A percentile compares a stretch with the other conserved stretches of the same genome.
Evolutionary conservation across 2,329 filamentous ascomycete genomes (phyloP).

Genomic region (Botrytis elliptica): DNA sequence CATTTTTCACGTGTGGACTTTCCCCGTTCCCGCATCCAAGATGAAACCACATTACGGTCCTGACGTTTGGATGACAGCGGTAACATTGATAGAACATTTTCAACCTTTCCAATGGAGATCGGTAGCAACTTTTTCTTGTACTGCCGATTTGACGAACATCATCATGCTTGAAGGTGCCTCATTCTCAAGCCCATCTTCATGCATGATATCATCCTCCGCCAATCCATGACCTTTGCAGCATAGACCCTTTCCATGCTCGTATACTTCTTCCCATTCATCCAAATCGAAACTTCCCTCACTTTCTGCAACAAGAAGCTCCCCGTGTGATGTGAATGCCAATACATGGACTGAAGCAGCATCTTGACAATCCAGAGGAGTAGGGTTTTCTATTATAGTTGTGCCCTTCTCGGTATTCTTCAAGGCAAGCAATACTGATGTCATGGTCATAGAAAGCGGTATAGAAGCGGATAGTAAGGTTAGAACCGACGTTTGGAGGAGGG

Average conservation of each 20-base stretch:
- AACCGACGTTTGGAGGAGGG: constrained; percentile 76
- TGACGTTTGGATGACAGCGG: constrained; percentile 11
- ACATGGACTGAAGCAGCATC: constrained; percentile 72
- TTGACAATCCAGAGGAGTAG: constrained; percentile 61
- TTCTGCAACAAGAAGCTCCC: constrained; percentile 73
- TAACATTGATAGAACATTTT: constrained; percentile 23
- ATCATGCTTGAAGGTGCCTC: constrained; percentile 52
- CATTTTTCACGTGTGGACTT: background rate
- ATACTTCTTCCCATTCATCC: constrained; percentile 71
- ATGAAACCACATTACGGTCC: constrained; percentile 4
- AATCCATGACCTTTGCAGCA: constrained; percentile 53
- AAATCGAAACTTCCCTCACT: constrained; percentile 78
- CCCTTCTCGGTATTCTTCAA: constrained; percentile 47
- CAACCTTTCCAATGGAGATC: constrained; percentile 57
- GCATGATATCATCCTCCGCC: constrained; percentile 32
- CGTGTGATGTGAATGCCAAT: constrained; percentile 74
- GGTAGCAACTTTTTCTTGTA: constrained; percentile 55
- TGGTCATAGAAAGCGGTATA: constrained; percentile 73
- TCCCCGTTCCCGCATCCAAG: constrained; percentile 7
- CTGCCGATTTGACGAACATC: constrained; percentile 59
- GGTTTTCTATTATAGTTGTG: constrained; percentile 54
- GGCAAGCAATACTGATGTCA: constrained; percentile 64
- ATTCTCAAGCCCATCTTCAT: constrained; percentile 37
- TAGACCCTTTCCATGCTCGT: constrained; percentile 60
- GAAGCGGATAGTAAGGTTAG: constrained; percentile 78